phyloP scores from a whole-genome alignment of 306 rosid species.

The Trichosanthes cucumerina region DNA sequence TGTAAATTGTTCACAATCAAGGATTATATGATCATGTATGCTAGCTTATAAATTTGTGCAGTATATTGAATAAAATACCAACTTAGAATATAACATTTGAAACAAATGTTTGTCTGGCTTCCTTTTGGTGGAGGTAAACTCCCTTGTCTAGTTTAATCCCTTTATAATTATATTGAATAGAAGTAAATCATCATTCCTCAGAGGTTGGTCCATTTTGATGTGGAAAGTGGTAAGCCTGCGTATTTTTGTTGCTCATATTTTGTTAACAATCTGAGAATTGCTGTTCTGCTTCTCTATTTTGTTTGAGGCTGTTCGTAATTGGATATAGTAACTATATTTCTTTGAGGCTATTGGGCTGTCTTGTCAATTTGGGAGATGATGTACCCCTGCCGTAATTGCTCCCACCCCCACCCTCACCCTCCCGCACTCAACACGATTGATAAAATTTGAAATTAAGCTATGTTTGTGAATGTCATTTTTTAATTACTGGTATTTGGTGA shows the following conservation, averaged over 20 bases:
- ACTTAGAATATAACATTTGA: neutral
- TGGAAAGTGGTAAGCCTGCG: neutral
- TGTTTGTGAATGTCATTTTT: neutral
- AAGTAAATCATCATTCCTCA: neutral
- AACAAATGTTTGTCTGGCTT: neutral
- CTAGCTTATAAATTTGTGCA: neutral
- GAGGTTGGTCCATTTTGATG: neutral
- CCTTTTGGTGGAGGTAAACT: neutral
- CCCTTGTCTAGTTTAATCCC: neutral
- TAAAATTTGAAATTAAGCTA: neutral
- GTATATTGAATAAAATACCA: neutral
- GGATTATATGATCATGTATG: neutral
- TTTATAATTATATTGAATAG: neutral
- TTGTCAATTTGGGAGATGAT: neutral
- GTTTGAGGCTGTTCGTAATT: neutral
- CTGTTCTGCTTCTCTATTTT: neutral
- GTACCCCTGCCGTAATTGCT: neutral
- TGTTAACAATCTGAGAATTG: neutral
- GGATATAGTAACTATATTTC: neutral
- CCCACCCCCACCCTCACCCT: too few relatives aligned
- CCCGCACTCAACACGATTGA: neutral
- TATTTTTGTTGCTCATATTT: neutral
- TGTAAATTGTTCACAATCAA: neutral
- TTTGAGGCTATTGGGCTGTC: neutral
- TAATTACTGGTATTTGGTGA: neutral